Evolutionary conservation across 2,329 filamentous ascomycete genomes (phyloP).

Genomic region (Microdochium paspali): DNA sequence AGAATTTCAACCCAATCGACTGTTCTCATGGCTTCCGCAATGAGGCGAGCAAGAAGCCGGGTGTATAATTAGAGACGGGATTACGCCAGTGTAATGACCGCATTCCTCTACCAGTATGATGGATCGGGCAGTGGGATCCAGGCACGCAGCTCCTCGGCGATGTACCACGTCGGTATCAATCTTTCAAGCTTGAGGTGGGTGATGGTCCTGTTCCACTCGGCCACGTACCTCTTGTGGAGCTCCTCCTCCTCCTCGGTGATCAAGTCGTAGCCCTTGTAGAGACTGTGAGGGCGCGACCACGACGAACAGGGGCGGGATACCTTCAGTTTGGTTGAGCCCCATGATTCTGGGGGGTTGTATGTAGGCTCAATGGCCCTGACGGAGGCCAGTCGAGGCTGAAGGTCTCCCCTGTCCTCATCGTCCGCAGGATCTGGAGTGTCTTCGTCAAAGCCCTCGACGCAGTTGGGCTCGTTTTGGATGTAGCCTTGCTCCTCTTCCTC

Average conservation of each 20-base stretch:
- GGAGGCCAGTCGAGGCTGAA: background rate
- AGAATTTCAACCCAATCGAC: too few relatives aligned
- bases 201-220: background rate
- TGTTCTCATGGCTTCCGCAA: too few relatives aligned
- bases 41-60: too few relatives aligned
- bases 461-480: too few relatives aligned
- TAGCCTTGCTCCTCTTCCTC: too few relatives aligned
- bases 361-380: background rate
- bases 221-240: background rate
- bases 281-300: too few relatives aligned
- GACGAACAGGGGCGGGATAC: too few relatives aligned
- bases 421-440: too few relatives aligned
- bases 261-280: too few relatives aligned
- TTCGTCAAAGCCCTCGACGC: too few relatives aligned
- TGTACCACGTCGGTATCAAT: conserved; percentile 1
- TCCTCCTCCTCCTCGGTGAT: background rate
- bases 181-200: background rate
- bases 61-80: too few relatives aligned
- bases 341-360: background rate
- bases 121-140: background rate
- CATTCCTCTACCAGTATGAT: background rate
- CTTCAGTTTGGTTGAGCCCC: background rate
- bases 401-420: background rate
- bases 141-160: conserved; percentile 1
- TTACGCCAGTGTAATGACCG: too few relatives aligned